These are phyloP conservation scores for Mucor racemosus DNA, from an alignment of 371 early-diverging fungal species.

Conservation along the genomic window DNA sequence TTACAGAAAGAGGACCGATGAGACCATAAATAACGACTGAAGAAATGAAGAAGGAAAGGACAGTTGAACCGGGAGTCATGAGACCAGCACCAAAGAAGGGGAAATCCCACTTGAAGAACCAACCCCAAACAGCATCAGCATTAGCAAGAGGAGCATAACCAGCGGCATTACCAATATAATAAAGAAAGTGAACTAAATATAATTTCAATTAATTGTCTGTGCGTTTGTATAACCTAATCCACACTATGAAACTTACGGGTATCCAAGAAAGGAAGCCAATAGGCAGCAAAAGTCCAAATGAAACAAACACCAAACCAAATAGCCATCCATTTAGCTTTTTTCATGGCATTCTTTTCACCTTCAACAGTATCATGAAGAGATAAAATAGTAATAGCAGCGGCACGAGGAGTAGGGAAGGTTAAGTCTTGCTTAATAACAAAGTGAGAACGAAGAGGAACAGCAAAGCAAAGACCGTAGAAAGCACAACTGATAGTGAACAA, in stretches of 20 bases:
- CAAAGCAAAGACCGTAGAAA: slow-evolving; percentile 78
- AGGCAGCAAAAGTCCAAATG: slow-evolving; percentile 52
- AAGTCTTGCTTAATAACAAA: slow-evolving; percentile 74
- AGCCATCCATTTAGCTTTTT: slow-evolving; percentile 56
- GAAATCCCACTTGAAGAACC: slow-evolving; percentile 57
- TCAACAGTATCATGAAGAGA: slow-evolving; percentile 60
- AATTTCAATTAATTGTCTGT: slow-evolving; percentile 1
- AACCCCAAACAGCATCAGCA: slow-evolving; percentile 64
- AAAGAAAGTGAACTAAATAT: slow-evolving; percentile 55
- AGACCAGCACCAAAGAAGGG: slow-evolving; percentile 78
- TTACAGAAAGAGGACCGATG: slow-evolving; percentile 49
- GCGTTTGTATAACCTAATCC: slow-evolving; percentile 7
- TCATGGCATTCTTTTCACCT: slow-evolving; percentile 46
- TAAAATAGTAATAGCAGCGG: slow-evolving; percentile 70
- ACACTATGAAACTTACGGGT: slow-evolving; percentile 12
- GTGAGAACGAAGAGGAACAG: slow-evolving; percentile 72
- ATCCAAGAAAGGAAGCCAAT: slow-evolving; percentile 65
- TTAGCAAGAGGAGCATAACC: slow-evolving; percentile 46
- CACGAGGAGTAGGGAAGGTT: slow-evolving; percentile 74
- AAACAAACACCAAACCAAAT: slow-evolving; percentile 53
- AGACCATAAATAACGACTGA: slow-evolving; percentile 63
- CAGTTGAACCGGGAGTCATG: slow-evolving; percentile 67
- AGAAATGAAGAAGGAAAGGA: slow-evolving; percentile 61
- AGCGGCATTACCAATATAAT: slow-evolving; percentile 60
- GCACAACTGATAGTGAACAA: slow-evolving; percentile 64